Evolutionary conservation across 208 protist genomes (phyloP), one percentile per base, ranked within the genome.

Genomic region (Leishmania turanica): DNA sequence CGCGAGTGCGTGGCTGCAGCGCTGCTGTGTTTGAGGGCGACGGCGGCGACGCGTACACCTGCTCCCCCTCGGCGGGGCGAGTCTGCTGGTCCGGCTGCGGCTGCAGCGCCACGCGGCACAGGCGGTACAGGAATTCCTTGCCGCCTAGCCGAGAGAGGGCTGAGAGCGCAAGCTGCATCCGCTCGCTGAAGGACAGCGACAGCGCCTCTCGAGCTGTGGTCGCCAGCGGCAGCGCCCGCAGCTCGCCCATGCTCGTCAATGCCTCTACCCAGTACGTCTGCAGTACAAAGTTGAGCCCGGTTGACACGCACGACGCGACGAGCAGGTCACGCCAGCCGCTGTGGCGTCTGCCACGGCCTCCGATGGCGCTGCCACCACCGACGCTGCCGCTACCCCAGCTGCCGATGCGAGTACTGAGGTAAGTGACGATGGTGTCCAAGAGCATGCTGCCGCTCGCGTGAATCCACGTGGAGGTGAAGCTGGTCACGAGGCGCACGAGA

Each of bases 401-500:
- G 51, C 77, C 71, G 6, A 85, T 42, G 54, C 77, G 82, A n/a
- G 82, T 81, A 47, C 72, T 78, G n/a, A 85, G 62, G 58, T 85
- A 85, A 19, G 82, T 85, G 49, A 85, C 77, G 27, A 79, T 15
- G 62, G 82, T 85, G 82, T 85, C 77, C 60, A 81, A 85, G 9
- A 85, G 75, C 82, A 85, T 85, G 71, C 45, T 62, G 37, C 82
- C 71, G 54, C 77, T 85, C 37, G 82, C 82, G 53, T 85, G 82
- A 62, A 85, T 70, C 82, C 82, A 85, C 6, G 58, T 85, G 15
- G 82, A 79, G 53, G 82, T 85, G 62, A 85, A 85, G 62, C 82
- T 85, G 0, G 82, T 85, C 15, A 85, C 62, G 5, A 81, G 60
- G 3, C 82, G 82, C 72, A 81, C 58, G 13, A 85, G 77, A 49